Base-by-base conservation (phyloP, 1,139 yeast genomes). In the Schwanniomyces etchellsii region DNA sequence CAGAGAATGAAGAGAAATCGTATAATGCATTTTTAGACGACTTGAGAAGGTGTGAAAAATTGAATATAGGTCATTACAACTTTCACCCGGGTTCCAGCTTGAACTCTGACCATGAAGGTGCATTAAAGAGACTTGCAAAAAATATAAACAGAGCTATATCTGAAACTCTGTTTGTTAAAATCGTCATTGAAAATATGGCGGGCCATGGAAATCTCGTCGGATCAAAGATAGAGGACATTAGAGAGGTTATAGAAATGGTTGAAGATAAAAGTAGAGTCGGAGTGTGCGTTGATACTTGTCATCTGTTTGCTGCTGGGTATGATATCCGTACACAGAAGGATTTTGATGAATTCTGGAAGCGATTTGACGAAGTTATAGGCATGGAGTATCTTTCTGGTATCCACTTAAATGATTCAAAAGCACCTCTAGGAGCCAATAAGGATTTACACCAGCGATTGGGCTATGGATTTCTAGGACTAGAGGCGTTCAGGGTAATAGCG, bases 171-270 rank as follows among this genome's bases (percentile, higher is more conserved):
- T 81, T 77, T 48, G 97, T 91, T 20, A 86, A 81, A 49, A 80
- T 91, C 30, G 95, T 91, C 9, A 70, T 93, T 35, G 99, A 91
- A 51, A 91, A 91, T 50, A 91, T 93, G 98, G 96, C 98, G 0
- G 98, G 98, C 9, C 95, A 88, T 44, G 96, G 96, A 5, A 82
- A 84, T 39, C 68, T 89, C 36, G 82, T 91, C 29, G 98, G 98
- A 1, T 81, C 93, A 3, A 67, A 74, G 28, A 58, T 91, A 24
- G 77, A 82, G 42, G 98, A 91, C 48, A 64, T 91, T 28, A 64
- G 70, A 21, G 74, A 72, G 20, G 89, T 93, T 13, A 86, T 91
- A 29, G 81, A 73, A 28, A 52, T 78, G 64, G 74, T 91, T 5
- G 81, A 85, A 3, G 74, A 88, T 47, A 89, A 89, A 52, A 54